Conservation (phyloP, 768 basidiomycete species). For the Termitomyces sp. region DNA sequence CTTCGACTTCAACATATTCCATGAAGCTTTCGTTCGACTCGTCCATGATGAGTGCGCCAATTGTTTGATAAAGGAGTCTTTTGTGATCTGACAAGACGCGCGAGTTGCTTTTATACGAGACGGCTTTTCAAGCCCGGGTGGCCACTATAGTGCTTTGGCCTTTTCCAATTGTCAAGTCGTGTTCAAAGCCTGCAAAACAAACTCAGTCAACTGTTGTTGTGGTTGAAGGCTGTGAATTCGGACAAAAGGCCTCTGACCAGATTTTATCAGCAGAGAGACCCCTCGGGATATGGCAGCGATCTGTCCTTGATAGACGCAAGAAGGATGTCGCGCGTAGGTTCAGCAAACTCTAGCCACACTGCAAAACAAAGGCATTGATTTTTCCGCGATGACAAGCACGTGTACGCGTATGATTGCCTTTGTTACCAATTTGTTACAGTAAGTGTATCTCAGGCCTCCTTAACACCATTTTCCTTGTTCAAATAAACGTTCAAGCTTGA, state of each 20-base stretch:
- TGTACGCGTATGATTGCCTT: conserved; percentile 6
- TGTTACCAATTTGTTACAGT: no score
- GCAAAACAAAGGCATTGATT: conserved; percentile 5
- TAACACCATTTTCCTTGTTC: not conserved
- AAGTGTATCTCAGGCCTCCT: no score
- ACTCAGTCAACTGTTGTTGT: not conserved
- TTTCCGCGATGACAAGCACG: conserved; percentile 4
- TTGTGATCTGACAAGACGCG: not conserved
- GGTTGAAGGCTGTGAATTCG: not conserved
- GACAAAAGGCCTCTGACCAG: not conserved
- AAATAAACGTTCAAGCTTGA: no score
- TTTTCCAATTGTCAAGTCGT: conserved; percentile 6
- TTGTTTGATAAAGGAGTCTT: not conserved
- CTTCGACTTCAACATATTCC: conserved; percentile 26
- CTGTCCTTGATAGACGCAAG: not conserved
- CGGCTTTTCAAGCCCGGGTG: conserved; percentile 30
- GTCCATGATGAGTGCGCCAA: conserved; percentile 13
- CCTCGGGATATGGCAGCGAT: not conserved
- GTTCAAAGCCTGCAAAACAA: conserved; percentile 12
- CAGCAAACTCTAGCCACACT: not conserved
- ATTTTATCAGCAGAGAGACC: not conserved
- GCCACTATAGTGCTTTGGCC: conserved; percentile 12
- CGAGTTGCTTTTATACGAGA: conserved; percentile 22
- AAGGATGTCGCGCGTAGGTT: not conserved
- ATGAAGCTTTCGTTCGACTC: conserved; percentile 8